Evolutionary conservation across 2,329 filamentous ascomycete species (phyloP).

Genomic region (Colletotrichum karsti): DNA sequence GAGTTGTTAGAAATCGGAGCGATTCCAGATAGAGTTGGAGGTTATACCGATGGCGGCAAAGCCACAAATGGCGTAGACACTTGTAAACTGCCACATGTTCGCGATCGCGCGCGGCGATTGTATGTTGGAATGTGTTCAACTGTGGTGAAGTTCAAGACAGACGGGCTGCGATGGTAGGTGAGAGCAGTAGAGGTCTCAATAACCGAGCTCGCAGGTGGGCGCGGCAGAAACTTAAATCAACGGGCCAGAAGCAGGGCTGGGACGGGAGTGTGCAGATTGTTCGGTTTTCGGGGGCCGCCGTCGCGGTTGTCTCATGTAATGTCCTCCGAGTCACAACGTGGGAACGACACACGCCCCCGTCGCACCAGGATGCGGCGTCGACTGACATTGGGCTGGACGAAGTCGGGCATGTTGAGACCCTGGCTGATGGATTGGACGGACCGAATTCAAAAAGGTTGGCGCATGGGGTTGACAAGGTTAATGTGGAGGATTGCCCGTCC

Average conservation of each 20-base stretch:
- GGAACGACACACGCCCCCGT: conserved; percentile 4
- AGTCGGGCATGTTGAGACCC: background rate
- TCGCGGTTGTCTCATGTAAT: conserved; percentile 1
- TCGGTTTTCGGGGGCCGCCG: background rate
- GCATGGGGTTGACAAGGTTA: conserved; percentile 21
- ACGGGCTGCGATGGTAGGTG: background rate
- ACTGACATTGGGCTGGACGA: conserved; percentile 20
- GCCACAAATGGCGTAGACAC: conserved; percentile 67
- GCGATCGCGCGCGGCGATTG: conserved; percentile 15
- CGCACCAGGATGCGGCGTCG: conserved; percentile 9
- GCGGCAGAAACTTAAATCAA: conserved; percentile 8
- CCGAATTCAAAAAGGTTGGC: conserved; percentile 27
- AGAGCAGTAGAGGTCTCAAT: background rate
- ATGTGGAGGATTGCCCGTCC: conserved; percentile 21
- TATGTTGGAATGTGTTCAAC: background rate
- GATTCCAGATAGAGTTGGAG: background rate
- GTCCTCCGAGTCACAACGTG: background rate
- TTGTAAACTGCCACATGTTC: conserved; percentile 54
- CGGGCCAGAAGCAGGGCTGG: background rate
- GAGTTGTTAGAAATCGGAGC: background rate
- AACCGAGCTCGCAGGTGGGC: background rate
- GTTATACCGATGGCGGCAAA: conserved; percentile 70
- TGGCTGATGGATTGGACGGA: conserved; percentile 20
- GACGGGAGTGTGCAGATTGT: background rate
- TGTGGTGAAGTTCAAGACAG: background rate